A percentile compares a stretch with the other conserved stretches of the same genome.
Evolutionary conservation across 768 basidiomycete species (phyloP).

Genomic region (Tylopilus sp.): DNA sequence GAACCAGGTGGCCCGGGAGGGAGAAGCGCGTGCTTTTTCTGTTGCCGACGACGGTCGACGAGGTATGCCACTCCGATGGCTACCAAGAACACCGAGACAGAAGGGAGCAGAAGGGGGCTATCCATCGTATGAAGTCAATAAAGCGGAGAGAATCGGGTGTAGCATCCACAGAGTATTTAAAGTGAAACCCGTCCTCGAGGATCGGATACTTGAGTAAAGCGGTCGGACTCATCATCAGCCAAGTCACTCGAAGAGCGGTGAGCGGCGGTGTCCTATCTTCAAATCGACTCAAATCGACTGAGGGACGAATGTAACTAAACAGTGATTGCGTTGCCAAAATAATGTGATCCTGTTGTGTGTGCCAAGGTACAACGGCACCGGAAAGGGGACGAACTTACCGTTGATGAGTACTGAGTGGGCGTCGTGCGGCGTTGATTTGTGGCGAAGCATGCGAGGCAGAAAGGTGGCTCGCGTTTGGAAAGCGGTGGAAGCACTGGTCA

Average conservation of each 20-base stretch:
- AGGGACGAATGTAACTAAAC: no score
- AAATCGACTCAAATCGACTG: no score
- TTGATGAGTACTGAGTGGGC: no score
- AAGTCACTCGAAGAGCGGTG: no score
- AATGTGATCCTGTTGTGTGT: no score
- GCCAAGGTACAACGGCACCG: not conserved
- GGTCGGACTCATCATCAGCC: no score
- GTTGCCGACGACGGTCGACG: slow-evolving; percentile 1
- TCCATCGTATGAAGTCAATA: not conserved
- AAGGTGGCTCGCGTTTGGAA: not conserved
- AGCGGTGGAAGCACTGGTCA: no score
- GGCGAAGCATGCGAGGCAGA: not conserved
- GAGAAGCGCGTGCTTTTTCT: slow-evolving; percentile 9
- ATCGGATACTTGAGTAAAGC: no score
- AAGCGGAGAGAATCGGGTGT: not conserved
- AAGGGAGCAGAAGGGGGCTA: not conserved
- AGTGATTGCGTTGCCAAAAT: no score
- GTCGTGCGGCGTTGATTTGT: not conserved
- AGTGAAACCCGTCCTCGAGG: no score
- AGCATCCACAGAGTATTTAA: not conserved
- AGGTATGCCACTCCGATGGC: slow-evolving; percentile 2
- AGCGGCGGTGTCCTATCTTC: no score
- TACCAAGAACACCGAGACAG: not conserved
- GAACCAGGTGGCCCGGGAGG: slow-evolving; percentile 21
- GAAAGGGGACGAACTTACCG: not conserved